These are phyloP conservation scores for Epicoccum nigrum DNA, from an alignment of 2,329 filamentous ascomycete genomes.

Conservation along the genomic window DNA sequence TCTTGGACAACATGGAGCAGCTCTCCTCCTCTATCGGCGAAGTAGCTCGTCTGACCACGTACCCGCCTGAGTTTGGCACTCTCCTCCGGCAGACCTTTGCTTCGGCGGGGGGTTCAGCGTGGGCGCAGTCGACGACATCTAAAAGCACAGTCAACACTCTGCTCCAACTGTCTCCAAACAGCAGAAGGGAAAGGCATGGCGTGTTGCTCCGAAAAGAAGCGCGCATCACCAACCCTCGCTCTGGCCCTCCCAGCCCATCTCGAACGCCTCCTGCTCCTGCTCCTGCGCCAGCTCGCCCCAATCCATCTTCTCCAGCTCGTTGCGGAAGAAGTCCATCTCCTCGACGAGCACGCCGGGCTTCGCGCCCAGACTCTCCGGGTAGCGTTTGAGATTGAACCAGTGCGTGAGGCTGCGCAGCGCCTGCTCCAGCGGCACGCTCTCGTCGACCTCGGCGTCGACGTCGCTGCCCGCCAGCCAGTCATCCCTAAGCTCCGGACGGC, in stretches of 20 bases:
- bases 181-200: too few relatives aligned
- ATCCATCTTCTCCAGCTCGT: constrained; percentile 59
- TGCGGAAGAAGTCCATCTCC: constrained; percentile 56
- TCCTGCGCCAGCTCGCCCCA: constrained; percentile 38
- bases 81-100: neutral
- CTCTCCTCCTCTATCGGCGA: too few relatives aligned
- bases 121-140: neutral
- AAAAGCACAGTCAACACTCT: neutral
- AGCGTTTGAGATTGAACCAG: constrained; percentile 88
- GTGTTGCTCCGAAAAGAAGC: too few relatives aligned
- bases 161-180: too few relatives aligned
- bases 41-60: neutral
- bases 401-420: constrained; percentile 87
- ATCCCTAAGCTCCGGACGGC: constrained; percentile 87
- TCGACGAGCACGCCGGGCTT: constrained; percentile 48
- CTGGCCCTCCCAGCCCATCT: constrained; percentile 34
- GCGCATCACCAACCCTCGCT: constrained; percentile 39
- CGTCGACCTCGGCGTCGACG: constrained; percentile 91
- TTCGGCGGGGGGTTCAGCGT: neutral
- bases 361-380: constrained; percentile 75
- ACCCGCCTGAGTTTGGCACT: neutral
- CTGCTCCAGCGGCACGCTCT: constrained; percentile 89
- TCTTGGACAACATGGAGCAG: neutral
- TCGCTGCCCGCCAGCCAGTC: constrained; percentile 94
- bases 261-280: constrained; percentile 32